phyloP scores from a whole-genome alignment of 352 stramenopile genomes.

The Blastocystis sp. region DNA sequence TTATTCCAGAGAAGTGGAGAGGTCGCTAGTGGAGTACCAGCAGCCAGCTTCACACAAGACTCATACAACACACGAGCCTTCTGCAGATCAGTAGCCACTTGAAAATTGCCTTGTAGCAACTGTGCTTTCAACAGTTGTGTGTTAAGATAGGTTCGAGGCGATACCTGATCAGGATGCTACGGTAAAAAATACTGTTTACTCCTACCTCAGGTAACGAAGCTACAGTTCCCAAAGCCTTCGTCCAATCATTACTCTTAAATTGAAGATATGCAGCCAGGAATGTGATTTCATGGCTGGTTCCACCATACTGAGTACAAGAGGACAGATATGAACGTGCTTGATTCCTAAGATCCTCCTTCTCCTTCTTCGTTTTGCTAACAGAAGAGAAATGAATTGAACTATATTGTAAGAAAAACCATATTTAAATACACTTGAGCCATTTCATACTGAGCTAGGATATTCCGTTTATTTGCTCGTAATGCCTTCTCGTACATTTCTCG shows the following conservation, averaged over 20 bases:
- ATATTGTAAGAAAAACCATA: neutral
- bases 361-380: neutral
- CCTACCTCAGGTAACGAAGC: conserved; percentile 19
- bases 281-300: conserved; percentile 15
- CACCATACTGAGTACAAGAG: conserved; percentile 4
- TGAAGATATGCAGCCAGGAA: conserved; percentile 50
- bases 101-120: conserved; percentile 45
- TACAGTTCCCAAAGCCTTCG: conserved; percentile 2
- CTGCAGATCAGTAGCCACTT: neutral
- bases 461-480: conserved; percentile 10
- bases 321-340: conserved; percentile 9
- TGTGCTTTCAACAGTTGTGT: conserved; percentile 35
- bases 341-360: conserved; percentile 28
- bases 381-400: conserved; percentile 29
- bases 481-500: conserved; percentile 33
- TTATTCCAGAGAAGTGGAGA: conserved; percentile 55
- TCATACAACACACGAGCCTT: conserved; percentile 48
- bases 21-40: neutral
- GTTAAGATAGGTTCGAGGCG: neutral
- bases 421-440: conserved; percentile 19
- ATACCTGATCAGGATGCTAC: conserved; percentile 1
- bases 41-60: conserved; percentile 10
- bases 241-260: conserved; percentile 46
- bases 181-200: neutral
- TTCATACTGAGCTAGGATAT: conserved; percentile 39